Percentiles rank a stretch among this genome's conserved stretches.
These are phyloP conservation scores for Pittosporum tobira DNA, from an alignment of 129 eudicot species.

Conservation along the genomic window DNA sequence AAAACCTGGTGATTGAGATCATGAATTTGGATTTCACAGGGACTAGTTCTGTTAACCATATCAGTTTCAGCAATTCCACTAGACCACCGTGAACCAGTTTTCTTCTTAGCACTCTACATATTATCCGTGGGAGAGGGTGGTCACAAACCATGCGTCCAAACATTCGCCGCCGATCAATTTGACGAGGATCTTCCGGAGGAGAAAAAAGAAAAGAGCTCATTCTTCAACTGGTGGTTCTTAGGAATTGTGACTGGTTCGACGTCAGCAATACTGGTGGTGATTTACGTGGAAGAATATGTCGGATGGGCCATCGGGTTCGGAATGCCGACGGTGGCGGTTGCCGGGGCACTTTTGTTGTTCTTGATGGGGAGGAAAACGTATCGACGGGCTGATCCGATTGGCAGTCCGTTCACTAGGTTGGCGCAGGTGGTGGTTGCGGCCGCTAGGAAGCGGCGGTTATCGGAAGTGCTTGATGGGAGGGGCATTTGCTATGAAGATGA, in stretches of 20 bases:
- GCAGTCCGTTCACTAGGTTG: conserved; percentile 58
- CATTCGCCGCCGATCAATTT: conserved; percentile 81
- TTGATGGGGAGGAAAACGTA: conserved; percentile 34
- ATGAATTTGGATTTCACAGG: conserved; percentile 27
- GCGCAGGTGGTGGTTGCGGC: conserved; percentile 56
- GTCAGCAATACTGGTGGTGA: conserved; percentile 30
- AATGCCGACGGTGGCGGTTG: conserved; percentile 38
- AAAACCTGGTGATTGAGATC: no score
- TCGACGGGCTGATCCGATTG: conserved; percentile 30
- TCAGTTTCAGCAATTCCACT: conserved; percentile 34
- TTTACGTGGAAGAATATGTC: conserved; percentile 38
- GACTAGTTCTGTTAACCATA: conserved; percentile 35
- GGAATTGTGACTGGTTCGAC: conserved; percentile 51
- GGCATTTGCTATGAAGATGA: conserved; percentile 28
- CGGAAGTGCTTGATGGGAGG: not conserved
- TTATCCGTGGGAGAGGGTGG: conserved; percentile 63
- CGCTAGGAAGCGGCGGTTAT: conserved; percentile 29
- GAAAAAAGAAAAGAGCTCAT: conserved; percentile 55
- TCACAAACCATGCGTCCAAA: conserved; percentile 75
- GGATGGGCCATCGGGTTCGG: conserved; percentile 63
- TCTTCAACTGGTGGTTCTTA: conserved; percentile 88
- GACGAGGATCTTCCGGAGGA: conserved; percentile 41
- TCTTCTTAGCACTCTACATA: conserved; percentile 58
- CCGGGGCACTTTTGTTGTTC: conserved; percentile 37
- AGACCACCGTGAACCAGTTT: conserved; percentile 19